A percentile compares a stretch with the other conserved stretches of the same genome.
These are phyloP conservation scores for Acorus gramineus DNA, from an alignment of 106 monocot genomes.

Conservation along the genomic window DNA sequence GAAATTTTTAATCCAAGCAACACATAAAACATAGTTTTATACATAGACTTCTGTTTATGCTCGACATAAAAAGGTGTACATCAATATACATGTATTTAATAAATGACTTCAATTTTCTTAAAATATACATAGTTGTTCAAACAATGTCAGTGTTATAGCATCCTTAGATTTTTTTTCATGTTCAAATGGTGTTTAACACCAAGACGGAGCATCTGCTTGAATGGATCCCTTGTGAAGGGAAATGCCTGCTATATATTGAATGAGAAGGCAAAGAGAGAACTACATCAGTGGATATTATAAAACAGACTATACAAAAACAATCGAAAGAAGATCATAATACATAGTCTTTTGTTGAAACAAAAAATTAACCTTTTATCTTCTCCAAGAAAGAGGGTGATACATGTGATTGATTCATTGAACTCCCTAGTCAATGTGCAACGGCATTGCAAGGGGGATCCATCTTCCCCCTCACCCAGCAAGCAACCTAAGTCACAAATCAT, in stretches of 20 bases:
- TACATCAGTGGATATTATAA: neutral
- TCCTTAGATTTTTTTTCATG: slow-evolving; percentile 87
- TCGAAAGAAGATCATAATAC: too few relatives aligned
- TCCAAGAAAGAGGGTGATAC: slow-evolving; percentile 71
- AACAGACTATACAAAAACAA: too few relatives aligned
- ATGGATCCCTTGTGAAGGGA: slow-evolving; percentile 64
- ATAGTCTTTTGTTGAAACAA: neutral
- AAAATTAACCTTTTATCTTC: slow-evolving; percentile 56
- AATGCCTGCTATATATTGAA: slow-evolving; percentile 39
- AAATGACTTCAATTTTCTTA: too few relatives aligned
- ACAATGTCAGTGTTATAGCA: too few relatives aligned
- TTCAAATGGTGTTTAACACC: slow-evolving; percentile 84
- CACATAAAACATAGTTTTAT: too few relatives aligned
- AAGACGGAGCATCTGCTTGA: slow-evolving; percentile 59
- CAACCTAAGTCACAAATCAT: slow-evolving; percentile 26
- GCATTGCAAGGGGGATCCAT: slow-evolving; percentile 85
- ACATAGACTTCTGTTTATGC: too few relatives aligned
- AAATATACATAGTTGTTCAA: too few relatives aligned
- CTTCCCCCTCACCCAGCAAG: slow-evolving; percentile 58
- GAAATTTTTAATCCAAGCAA: too few relatives aligned
- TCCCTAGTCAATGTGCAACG: slow-evolving; percentile 59
- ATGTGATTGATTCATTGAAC: slow-evolving; percentile 77
- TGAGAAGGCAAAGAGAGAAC: slow-evolving; percentile 2
- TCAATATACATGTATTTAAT: too few relatives aligned
- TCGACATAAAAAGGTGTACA: too few relatives aligned